Percentiles rank a stretch among this genome's conserved stretches.
Conservation (phyloP, 2,329 filamentous ascomycete genomes). For the Colletotrichum echinochloae region DNA sequence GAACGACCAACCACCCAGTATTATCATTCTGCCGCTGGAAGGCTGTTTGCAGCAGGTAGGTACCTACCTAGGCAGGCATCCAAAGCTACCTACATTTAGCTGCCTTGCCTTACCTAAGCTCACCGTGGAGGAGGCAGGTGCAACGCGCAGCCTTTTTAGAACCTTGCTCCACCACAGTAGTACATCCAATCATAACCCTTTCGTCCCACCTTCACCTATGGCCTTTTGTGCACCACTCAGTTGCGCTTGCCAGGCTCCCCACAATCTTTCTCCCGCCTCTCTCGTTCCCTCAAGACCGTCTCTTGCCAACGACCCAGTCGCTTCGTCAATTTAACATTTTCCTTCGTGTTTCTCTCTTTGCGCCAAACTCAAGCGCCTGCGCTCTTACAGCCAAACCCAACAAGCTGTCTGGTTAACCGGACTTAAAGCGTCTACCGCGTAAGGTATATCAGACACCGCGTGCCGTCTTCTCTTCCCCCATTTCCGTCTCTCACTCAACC, state of each 20-base stretch:
- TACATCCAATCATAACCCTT: constrained; percentile 21
- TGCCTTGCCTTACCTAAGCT: background rate
- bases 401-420: background rate
- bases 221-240: background rate
- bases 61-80: background rate
- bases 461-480: background rate
- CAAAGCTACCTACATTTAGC: background rate
- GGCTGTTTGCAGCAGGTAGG: too few species aligned
- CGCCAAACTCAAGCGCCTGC: background rate
- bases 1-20: background rate
- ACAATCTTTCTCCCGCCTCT: constrained; percentile 10
- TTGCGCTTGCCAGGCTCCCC: constrained; percentile 18
- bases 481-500: background rate
- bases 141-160: constrained; percentile 7
- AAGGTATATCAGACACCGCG: background rate
- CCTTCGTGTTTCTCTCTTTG: background rate
- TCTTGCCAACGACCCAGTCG: background rate
- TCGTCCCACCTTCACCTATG: constrained; percentile 29
- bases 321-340: background rate
- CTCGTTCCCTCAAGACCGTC: constrained; percentile 1
- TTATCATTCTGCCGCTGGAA: background rate
- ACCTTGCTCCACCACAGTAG: background rate
- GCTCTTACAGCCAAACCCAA: background rate
- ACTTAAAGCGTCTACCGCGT: background rate
- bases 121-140: background rate